These are phyloP conservation scores for Paramecium biaurelia DNA, from an alignment of 73 alveolate species.

Conservation along the genomic window DNA sequence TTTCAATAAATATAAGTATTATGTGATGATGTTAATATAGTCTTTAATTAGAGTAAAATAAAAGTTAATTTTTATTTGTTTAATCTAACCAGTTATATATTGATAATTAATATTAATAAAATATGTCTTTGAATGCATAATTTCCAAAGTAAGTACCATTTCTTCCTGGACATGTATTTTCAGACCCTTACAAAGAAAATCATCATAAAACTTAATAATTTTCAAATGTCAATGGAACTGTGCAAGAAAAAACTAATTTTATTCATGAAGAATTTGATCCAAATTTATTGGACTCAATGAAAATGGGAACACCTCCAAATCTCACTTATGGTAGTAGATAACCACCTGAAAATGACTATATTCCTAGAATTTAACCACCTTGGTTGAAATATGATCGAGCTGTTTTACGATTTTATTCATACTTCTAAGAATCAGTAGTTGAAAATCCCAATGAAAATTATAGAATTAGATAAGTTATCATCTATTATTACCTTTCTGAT, in stretches of 20 bases:
- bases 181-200: slow-evolving; percentile 56
- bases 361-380: slow-evolving; percentile 83
- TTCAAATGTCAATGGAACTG: slow-evolving; percentile 9
- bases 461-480: slow-evolving; percentile 84
- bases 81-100: background rate
- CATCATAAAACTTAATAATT: slow-evolving; percentile 60
- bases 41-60: background rate
- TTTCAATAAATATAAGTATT: background rate
- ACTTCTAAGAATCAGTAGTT: slow-evolving; percentile 93
- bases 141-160: slow-evolving; percentile 35
- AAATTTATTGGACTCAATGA: slow-evolving; percentile 45
- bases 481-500: slow-evolving; percentile 92
- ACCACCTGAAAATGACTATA: slow-evolving; percentile 83
- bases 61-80: background rate
- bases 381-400: slow-evolving; percentile 89
- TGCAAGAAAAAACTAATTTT: slow-evolving; percentile 50
- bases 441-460: slow-evolving; percentile 89
- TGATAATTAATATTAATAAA: background rate
- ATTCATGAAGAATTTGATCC: slow-evolving; percentile 57
- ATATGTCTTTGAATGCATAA: background rate
- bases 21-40: background rate
- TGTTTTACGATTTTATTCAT: slow-evolving; percentile 89
- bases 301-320: slow-evolving; percentile 58
- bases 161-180: slow-evolving; percentile 60
- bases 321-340: slow-evolving; percentile 55